These are phyloP conservation scores for Ceratocystis papillata DNA, from an alignment of 2,329 filamentous ascomycete genomes.

Conservation along the genomic window DNA sequence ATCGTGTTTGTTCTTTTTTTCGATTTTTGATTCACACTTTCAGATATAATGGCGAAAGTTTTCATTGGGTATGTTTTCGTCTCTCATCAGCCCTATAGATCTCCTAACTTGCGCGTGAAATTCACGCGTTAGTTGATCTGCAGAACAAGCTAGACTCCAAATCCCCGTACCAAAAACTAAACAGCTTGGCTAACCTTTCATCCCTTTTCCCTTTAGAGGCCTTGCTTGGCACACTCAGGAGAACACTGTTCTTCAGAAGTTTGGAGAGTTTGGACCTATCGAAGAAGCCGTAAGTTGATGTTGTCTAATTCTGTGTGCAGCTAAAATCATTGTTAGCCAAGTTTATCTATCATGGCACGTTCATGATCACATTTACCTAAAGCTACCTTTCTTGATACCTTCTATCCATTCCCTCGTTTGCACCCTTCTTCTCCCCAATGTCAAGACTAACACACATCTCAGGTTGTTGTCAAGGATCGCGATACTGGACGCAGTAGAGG, in stretches of 20 bases:
- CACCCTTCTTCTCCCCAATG: neutral
- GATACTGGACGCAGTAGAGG: conserved; percentile 94
- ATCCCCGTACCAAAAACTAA: too few species aligned
- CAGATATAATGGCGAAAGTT: conserved; percentile 67
- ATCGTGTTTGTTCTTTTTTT: neutral
- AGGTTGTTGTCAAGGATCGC: conserved; percentile 97
- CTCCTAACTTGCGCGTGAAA: conserved; percentile 5
- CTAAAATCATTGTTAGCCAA: neutral
- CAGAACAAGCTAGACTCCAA: neutral
- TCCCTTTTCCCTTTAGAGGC: conserved; percentile 47
- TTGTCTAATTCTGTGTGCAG: conserved; percentile 9
- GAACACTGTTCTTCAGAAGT: conserved; percentile 72
- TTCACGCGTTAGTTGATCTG: neutral
- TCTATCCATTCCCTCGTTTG: neutral
- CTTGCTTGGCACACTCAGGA: conserved; percentile 98
- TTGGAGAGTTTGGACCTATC: conserved; percentile 79
- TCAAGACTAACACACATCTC: conserved; percentile 21
- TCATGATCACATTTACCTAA: neutral
- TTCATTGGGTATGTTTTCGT: conserved; percentile 69
- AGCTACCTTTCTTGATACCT: neutral
- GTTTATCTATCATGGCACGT: neutral
- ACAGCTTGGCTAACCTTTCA: neutral
- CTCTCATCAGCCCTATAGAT: conserved; percentile 20
- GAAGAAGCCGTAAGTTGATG: conserved; percentile 81
- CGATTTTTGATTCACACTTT: neutral